These are phyloP conservation scores for Lizonia empirigonia DNA, from an alignment of 2,329 filamentous ascomycete genomes.

Conservation along the genomic window DNA sequence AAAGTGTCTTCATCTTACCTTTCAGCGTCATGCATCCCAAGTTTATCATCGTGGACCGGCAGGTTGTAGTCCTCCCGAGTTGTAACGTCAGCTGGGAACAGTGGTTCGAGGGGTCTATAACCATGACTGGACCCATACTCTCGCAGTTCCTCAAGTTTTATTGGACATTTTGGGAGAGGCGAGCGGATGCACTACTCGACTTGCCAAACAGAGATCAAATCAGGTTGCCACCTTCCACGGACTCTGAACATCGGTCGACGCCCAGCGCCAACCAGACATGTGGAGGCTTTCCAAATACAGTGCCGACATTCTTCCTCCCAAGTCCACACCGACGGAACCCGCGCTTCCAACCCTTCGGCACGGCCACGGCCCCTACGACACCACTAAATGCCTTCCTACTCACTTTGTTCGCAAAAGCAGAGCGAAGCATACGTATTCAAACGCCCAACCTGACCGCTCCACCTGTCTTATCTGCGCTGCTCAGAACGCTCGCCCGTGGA, in stretches of 20 bases:
- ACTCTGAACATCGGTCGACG: too few species aligned
- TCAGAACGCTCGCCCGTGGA: conserved; percentile 67
- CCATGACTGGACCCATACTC: conserved; percentile 67
- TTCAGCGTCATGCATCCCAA: conserved; percentile 91
- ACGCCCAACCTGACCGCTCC: conserved; percentile 78
- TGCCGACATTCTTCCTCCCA: conserved; percentile 70
- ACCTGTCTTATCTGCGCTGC: conserved; percentile 66
- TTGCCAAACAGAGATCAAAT: neutral
- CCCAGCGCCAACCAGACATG: neutral
- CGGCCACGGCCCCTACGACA: conserved; percentile 62
- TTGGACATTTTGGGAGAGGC: conserved; percentile 66
- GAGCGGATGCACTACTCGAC: conserved; percentile 15
- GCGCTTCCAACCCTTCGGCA: conserved; percentile 57
- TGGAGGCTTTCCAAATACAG: conserved; percentile 28
- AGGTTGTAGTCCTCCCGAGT: conserved; percentile 71
- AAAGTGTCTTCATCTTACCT: conserved; percentile 78
- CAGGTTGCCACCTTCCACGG: neutral
- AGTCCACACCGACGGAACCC: conserved; percentile 75
- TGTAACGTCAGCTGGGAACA: conserved; percentile 86
- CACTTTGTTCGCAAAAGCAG: conserved; percentile 64
- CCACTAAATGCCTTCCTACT: conserved; percentile 71
- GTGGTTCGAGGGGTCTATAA: conserved; percentile 83
- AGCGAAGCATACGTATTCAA: conserved; percentile 67
- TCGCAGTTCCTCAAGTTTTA: conserved; percentile 70
- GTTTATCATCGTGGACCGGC: conserved; percentile 74